A percentile compares a stretch with the other conserved stretches of the same genome.
Evolutionary conservation across 495 filamentous ascomycete species (phyloP).

Genomic region (Opeltia flavorubescens): DNA sequence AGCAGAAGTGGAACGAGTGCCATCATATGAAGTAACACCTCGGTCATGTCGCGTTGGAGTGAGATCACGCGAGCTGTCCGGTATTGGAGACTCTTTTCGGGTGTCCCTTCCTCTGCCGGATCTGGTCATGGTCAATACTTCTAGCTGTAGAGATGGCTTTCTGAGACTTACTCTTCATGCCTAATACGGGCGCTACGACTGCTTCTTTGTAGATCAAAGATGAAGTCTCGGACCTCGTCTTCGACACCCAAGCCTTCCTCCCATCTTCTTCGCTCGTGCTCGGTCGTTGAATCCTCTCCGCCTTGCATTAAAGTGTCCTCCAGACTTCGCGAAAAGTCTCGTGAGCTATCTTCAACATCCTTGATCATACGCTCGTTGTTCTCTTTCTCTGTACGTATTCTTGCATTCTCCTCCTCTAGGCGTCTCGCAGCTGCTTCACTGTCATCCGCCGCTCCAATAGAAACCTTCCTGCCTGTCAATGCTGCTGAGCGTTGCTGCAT

Average conservation of each 20-base stretch:
- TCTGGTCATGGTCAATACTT: constrained; percentile 8
- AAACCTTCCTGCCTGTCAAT: constrained; percentile 66
- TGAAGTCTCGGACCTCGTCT: constrained; percentile 91
- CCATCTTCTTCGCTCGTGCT: constrained; percentile 90
- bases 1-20: constrained; percentile 30
- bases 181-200: constrained; percentile 62
- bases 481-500: constrained; percentile 97
- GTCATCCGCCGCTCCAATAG: constrained; percentile 46
- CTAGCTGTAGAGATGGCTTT: neutral
- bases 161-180: constrained; percentile 48
- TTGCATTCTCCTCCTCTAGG: constrained; percentile 74
- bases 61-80: constrained; percentile 18
- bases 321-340: constrained; percentile 71
- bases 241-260: constrained; percentile 95
- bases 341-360: constrained; percentile 93
- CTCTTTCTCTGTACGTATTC: constrained; percentile 68
- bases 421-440: constrained; percentile 63
- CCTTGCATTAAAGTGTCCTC: constrained; percentile 80
- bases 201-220: constrained; percentile 83
- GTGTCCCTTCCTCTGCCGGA: constrained; percentile 8
- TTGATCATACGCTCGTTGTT: constrained; percentile 91
- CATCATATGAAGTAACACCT: constrained; percentile 22
- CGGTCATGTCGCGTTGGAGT: constrained; percentile 16
- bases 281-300: constrained; percentile 48
- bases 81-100: constrained; percentile 16